Base-by-base conservation (phyloP, 2,329 filamentous ascomycete species). In the Capronia epimyces region DNA sequence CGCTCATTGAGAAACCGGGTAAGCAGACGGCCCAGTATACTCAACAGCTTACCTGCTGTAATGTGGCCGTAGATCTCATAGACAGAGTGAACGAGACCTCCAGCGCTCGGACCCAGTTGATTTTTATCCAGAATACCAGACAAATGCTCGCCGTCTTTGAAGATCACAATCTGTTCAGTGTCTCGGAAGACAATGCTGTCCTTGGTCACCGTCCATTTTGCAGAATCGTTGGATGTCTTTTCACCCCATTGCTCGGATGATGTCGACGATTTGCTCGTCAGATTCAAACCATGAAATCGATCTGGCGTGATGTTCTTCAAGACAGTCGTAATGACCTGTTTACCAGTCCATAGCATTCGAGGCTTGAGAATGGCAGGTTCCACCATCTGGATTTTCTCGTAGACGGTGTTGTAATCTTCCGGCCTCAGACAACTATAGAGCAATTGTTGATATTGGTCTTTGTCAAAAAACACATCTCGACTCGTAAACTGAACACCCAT, bases 81-180 rank as follows among this genome's bases (percentile, higher is more conserved):
- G 18, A 97, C 81, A 1, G 89, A 84, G 66, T 98, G 93, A 53
- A 98, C 82, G 39, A 98, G 77, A 56, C 93, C 93, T 46, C 90
- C 90, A 24, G 83, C 82, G 53, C 82, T 86, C 31, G 90, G 89
- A 47, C 93, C 93, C 52, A 98, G 86, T 62, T 98, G 93, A 34
- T 87, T 85, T 71, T 98, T 98, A 68, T 98, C 94, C 22, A 98
- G 77, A 62, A 98, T 94, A 62, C 93, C 93, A 42, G 82, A 86
- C 42, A 96, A 78, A 59, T 97, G 81, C 60, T 95, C 87, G 43
- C 93, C 91, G 60, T 93, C 83, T 57, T 87, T 83, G 69, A 98
- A 84, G 16, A 90, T 76, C 25, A 98, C 89, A 1, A 75, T 70
- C 18, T 83, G 86, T 67, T 97, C 93, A 66, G 95, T 90, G 34